phyloP scores from a whole-genome alignment of 1,139 yeast genomes.

The Magnusiomyces paraingens region DNA sequence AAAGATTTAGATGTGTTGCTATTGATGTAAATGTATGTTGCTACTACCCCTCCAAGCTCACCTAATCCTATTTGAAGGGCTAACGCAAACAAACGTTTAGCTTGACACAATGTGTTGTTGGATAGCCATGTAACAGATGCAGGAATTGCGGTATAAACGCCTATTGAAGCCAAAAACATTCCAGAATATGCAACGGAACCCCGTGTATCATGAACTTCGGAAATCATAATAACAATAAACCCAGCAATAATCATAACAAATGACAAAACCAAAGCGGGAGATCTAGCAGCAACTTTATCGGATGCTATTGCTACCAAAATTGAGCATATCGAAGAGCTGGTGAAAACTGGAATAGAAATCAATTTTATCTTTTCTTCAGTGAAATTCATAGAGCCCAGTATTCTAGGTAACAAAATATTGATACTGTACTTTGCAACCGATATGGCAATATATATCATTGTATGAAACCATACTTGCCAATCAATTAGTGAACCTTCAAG shows the following conservation, averaged over 20 bases:
- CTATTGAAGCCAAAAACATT: conserved; percentile 33
- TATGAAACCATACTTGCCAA: conserved; percentile 28
- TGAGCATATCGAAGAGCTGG: conserved; percentile 32
- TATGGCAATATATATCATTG: conserved; percentile 18
- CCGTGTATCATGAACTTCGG: conserved; percentile 14
- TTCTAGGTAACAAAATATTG: conserved; percentile 32
- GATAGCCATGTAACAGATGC: conserved; percentile 37
- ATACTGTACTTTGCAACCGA: conserved; percentile 24
- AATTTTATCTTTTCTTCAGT: conserved; percentile 25
- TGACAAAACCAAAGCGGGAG: conserved; percentile 33
- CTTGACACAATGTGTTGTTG: conserved; percentile 35
- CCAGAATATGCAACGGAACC: conserved; percentile 31
- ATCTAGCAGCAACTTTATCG: conserved; percentile 31
- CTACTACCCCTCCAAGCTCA: conserved; percentile 37
- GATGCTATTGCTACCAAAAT: conserved; percentile 31
- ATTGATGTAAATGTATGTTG: conserved; percentile 20
- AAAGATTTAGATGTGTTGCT: conserved; percentile 31
- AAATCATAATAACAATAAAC: conserved; percentile 29
- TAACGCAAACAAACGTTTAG: conserved; percentile 38
- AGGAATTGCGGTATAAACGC: conserved; percentile 36
- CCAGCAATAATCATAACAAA: conserved; percentile 32
- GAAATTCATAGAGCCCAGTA: conserved; percentile 31
- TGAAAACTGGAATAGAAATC: conserved; percentile 34
- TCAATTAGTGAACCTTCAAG: conserved; percentile 30
- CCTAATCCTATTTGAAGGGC: conserved; percentile 41